phyloP scores from a whole-genome alignment of 2,329 filamentous ascomycete genomes.

The Boeremia exigua region DNA sequence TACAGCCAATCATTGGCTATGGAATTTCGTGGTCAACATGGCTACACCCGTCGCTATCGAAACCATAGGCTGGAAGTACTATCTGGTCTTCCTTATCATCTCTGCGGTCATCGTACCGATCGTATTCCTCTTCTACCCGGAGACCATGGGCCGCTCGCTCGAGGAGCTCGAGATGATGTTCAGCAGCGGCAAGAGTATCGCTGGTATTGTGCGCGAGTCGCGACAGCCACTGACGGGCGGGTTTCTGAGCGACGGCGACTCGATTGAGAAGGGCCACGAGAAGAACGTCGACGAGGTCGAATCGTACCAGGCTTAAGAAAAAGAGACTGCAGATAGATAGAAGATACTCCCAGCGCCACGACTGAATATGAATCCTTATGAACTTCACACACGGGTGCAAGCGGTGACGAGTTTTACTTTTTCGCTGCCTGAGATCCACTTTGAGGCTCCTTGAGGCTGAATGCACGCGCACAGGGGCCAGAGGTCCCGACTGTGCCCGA shows the following conservation, averaged over 20 bases:
- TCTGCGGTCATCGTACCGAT: constrained; percentile 54
- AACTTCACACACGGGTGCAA: constrained; percentile 1
- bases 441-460: constrained; percentile 2
- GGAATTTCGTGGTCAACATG: constrained; percentile 43
- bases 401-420: constrained; percentile 10
- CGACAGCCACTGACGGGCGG: constrained; percentile 10
- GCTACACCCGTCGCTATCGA: constrained; percentile 52
- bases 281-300: constrained; percentile 11
- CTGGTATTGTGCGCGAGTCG: constrained; percentile 32
- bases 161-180: constrained; percentile 53
- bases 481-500: neutral
- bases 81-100: constrained; percentile 58
- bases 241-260: constrained; percentile 1
- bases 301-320: neutral
- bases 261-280: constrained; percentile 12
- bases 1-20: constrained; percentile 62
- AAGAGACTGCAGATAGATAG: neutral
- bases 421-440: constrained; percentile 9
- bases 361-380: constrained; percentile 9
- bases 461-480: neutral
- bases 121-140: constrained; percentile 56
- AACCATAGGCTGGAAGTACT: constrained; percentile 60
- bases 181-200: constrained; percentile 47
- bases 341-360: neutral
- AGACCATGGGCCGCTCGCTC: constrained; percentile 58